Evolutionary conservation across 2,329 filamentous ascomycete genomes (phyloP).

Genomic region (Leptographium galeiforme): DNA sequence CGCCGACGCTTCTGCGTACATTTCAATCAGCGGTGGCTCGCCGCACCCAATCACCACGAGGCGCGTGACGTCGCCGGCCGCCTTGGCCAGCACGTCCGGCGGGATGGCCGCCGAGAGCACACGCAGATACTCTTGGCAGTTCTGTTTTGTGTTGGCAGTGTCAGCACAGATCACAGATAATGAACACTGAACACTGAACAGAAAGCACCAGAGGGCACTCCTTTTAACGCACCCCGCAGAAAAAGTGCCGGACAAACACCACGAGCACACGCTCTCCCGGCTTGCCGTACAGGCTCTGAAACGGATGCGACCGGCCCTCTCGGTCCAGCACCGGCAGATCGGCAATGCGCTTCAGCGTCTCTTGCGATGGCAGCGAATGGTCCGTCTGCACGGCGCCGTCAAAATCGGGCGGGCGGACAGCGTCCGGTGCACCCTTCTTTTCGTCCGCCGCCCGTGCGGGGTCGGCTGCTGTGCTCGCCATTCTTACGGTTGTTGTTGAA

Average conservation of each 20-base stretch:
- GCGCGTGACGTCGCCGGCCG: constrained; percentile 38
- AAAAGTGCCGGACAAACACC: constrained; percentile 69
- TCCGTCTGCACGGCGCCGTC: constrained; percentile 38
- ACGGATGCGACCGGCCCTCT: constrained; percentile 44
- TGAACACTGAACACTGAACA: neutral
- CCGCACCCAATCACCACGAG: constrained; percentile 64
- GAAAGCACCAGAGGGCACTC: neutral
- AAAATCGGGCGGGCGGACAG: neutral
- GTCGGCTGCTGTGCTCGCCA: neutral
- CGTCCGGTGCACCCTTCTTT: neutral
- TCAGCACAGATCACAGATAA: neutral
- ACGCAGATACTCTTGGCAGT: constrained; percentile 63
- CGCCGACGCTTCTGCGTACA: constrained; percentile 48
- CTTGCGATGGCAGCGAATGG: constrained; percentile 38
- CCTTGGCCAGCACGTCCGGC: constrained; percentile 34
- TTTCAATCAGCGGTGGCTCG: constrained; percentile 50
- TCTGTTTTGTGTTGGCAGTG: constrained; percentile 27
- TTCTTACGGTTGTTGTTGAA: no score
- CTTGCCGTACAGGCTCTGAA: constrained; percentile 47
- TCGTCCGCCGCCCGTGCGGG: neutral
- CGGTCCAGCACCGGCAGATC: constrained; percentile 46
- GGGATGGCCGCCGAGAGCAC: constrained; percentile 46
- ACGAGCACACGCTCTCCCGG: constrained; percentile 48
- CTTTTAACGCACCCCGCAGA: constrained; percentile 52
- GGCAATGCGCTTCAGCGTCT: constrained; percentile 37